Evolutionary conservation across 2,329 filamentous ascomycete genomes (phyloP), one percentile per base, ranked within the genome.

Genomic region (Colletotrichum lupini): DNA sequence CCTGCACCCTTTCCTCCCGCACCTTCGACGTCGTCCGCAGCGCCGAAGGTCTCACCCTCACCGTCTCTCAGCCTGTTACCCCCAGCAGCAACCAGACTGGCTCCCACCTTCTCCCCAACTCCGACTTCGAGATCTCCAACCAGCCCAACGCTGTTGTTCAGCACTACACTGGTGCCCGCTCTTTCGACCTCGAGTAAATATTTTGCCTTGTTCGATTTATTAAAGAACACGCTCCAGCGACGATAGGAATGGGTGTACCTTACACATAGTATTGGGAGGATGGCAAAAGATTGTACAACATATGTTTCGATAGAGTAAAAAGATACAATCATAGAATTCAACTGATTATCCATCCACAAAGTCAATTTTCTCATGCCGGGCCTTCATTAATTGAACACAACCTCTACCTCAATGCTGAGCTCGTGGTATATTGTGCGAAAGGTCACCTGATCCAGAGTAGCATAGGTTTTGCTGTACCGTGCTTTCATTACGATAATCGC

Each of bases 1-100:
- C 75, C 24, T 82, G 81, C 77, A 49, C 66, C 4, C 24, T 77
- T 4, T 81, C 81, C 6, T 78, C 79, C 32, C 77, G 80, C 24
- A 80, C 78, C 37, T 82, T 78, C 70, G 73, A 74, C 67, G 53
- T 82, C 49, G 52, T 60, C 69, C 76, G 76, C 62, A 37, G 69
- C 65, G 59, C 63, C 55, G 76, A 73, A 19, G 80, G 80, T 46
- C 73, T 82, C 35, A 69, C 72, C 63, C 56, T 82, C 52, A 69
- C 68, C 14, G 77, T 82, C 74, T 74, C 75, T 11, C 77, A 80
- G 77, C 80, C 73, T 2, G 63, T 81, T 19, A 77, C 73, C 57
- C 78, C 77, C 65, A 73, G 28, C 35, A 77, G 75, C 77, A 66
- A 76, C 76, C 75, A 76, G 53, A 74, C 70, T 5, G 80, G 76